Evolutionary conservation across 306 rosid species (phyloP), one percentile per base, ranked within the genome.

Genomic region (Lathyrus sativus): DNA sequence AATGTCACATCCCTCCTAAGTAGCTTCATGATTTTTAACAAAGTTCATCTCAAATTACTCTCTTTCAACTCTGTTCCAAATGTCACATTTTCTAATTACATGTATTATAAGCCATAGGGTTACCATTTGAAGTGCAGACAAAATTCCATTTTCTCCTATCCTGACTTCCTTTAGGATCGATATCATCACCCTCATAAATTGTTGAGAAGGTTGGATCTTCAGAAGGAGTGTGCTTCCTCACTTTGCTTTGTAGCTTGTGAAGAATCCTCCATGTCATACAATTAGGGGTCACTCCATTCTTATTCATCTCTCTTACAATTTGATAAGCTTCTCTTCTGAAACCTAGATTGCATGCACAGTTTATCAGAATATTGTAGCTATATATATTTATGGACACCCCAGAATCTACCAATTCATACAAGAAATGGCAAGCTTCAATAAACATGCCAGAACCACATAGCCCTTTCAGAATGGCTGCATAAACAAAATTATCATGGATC

Each of bases 241-340:
- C 76, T 18, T 70, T 74, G 26, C 75, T 72, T 44, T 79, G 81
- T 71, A 92, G 79, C 82, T 84, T 87, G 67, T 83, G 80, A 75
- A 89, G 95, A 81, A 89, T 86, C 82, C 95, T 87, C 96, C 98
- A 92, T 11, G 98, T 89, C 56, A 92, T 92, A 31, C 87, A 59
- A 77, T 89, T 92, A 56, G 98, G 93, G 57, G 53, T 69, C 57
- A 92, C 48, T 15, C 92, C 87, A 80, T 86, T 89, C 85, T 72
- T 83, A 77, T 76, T 83, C 98, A 92, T 92, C 83, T 92, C 98
- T 46, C 73, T 82, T 29, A 88, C 84, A 55, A 86, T 65, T 76
- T 77, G 89, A 78, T 88, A 89, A 17, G 96, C 91, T 50, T 89
- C 96, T 42, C 67, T 82, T 72, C 57, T 86, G 58, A 82, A 62